Percentiles rank a stretch among this genome's conserved stretches.
phyloP scores from a whole-genome alignment of 805 yeast species.

The Zygoascus biomembranicola region DNA sequence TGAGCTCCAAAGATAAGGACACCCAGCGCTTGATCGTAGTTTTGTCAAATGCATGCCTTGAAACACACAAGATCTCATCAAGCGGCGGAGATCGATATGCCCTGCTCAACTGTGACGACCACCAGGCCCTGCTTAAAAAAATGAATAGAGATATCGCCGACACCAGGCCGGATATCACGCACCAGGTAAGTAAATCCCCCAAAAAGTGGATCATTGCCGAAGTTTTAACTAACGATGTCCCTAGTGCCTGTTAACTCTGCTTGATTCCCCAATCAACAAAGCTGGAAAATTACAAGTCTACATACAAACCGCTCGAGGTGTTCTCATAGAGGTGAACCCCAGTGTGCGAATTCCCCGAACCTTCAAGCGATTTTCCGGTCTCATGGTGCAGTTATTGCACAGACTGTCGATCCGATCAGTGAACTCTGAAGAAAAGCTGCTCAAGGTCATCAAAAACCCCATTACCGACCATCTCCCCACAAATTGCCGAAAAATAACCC shows the following conservation, averaged over 20 bases:
- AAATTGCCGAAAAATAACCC: constrained; percentile 87
- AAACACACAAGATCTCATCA: constrained; percentile 82
- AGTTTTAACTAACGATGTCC: neutral
- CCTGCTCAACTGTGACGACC: constrained; percentile 93
- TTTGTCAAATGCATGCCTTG: constrained; percentile 91
- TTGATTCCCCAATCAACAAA: constrained; percentile 97
- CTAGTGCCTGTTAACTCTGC: constrained; percentile 84
- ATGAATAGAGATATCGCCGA: constrained; percentile 97
- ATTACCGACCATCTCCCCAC: constrained; percentile 95
- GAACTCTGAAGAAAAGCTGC: constrained; percentile 86
- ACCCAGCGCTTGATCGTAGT: constrained; percentile 89
- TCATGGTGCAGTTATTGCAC: constrained; percentile 94
- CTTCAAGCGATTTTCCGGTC: constrained; percentile 92
- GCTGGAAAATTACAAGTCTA: constrained; percentile 96
- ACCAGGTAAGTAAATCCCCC: constrained; percentile 34
- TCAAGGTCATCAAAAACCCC: constrained; percentile 94
- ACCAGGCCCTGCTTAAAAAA: constrained; percentile 87
- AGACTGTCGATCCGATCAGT: constrained; percentile 89
- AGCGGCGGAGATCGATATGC: constrained; percentile 90
- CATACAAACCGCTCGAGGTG: constrained; percentile 92
- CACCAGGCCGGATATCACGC: constrained; percentile 99
- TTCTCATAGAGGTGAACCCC: constrained; percentile 91
- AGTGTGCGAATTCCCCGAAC: constrained; percentile 96
- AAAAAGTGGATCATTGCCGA: too few relatives aligned
- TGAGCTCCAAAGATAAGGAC: constrained; percentile 75